These are phyloP conservation scores for Pleurozium schreberi DNA, from an alignment of 225 moss, liverwort and hornwort genomes.

Conservation along the genomic window DNA sequence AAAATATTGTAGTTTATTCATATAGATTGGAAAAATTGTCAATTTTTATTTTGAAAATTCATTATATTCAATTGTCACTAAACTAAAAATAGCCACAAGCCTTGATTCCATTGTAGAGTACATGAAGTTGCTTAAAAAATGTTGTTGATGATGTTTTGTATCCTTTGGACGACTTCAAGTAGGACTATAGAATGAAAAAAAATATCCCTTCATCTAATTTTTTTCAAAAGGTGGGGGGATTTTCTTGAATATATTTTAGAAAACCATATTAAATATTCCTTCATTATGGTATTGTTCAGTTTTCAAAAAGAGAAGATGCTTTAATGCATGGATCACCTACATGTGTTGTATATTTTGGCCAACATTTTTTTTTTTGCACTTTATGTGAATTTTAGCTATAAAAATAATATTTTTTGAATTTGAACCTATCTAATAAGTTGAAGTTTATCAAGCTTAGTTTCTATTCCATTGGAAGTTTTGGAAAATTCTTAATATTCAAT, in stretches of 20 bases:
- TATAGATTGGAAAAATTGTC: background rate
- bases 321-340: rapidly evolving
- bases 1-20: background rate
- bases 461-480: rapidly evolving
- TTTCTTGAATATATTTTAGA: no score
- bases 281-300: no score
- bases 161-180: background rate
- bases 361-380: background rate
- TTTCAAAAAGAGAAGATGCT: background rate
- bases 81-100: background rate
- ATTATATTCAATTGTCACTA: background rate
- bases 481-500: background rate
- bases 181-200: background rate
- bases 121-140: background rate
- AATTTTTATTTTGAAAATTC: background rate
- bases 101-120: rapidly evolving
- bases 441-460: background rate
- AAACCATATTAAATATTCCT: background rate
- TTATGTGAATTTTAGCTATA: background rate
- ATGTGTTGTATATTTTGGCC: background rate
- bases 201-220: background rate
- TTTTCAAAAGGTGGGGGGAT: rapidly evolving
- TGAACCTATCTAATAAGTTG: rapidly evolving
- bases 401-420: background rate
- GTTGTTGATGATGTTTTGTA: rapidly evolving